These are phyloP conservation scores for Emergomyces africanus DNA, from an alignment of 2,329 filamentous ascomycete species.

Conservation along the genomic window DNA sequence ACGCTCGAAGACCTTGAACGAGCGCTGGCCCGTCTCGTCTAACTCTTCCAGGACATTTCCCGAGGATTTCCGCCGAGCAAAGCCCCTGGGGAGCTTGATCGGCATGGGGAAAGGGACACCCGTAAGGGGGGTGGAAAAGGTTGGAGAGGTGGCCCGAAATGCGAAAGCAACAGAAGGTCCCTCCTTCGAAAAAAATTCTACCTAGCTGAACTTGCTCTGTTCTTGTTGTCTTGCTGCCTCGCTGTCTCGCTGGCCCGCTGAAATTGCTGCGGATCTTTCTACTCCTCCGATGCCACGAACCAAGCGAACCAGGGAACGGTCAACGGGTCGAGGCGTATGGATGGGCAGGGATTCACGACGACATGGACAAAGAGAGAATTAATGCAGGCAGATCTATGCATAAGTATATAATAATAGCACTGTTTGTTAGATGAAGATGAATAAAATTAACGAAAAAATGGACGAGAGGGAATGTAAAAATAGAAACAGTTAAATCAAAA, in stretches of 20 bases:
- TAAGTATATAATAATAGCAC: not conserved
- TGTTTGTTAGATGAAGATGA: not conserved
- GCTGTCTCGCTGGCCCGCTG: not conserved
- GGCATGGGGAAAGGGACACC: slow-evolving; percentile 32
- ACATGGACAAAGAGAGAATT: not conserved
- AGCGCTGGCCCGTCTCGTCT: slow-evolving; percentile 28
- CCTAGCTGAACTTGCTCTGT: not conserved
- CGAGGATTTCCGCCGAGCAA: slow-evolving; percentile 42
- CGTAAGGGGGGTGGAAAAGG: not conserved
- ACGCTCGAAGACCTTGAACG: slow-evolving; percentile 44
- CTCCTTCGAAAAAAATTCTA: not conserved
- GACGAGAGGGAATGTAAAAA: not conserved
- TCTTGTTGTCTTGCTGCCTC: too few species aligned
- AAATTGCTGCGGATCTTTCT: not conserved
- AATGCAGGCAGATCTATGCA: not conserved
- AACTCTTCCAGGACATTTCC: slow-evolving; percentile 41
- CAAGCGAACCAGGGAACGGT: not conserved
- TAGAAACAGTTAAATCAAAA: too few species aligned
- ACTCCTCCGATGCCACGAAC: not conserved
- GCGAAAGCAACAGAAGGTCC: not conserved
- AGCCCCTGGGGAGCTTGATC: slow-evolving; percentile 43
- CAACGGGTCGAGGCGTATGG: not conserved
- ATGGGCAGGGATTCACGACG: not conserved
- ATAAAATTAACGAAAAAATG: not conserved
- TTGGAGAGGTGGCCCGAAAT: not conserved